Evolutionary conservation across 306 rosid genomes (phyloP), one percentile per base, ranked within the genome.

Genomic region (Clitoria ternatea): DNA sequence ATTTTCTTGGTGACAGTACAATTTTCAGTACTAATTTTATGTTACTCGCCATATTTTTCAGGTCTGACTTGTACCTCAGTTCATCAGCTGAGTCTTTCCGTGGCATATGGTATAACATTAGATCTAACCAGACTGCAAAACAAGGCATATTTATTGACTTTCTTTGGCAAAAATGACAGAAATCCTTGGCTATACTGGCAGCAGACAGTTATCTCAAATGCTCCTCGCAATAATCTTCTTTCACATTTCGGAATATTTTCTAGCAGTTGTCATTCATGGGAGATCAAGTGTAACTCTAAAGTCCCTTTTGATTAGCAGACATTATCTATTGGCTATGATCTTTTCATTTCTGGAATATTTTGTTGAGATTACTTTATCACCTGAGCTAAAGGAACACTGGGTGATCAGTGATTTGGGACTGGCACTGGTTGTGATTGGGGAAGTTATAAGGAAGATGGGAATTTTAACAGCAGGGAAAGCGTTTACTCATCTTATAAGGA

Each of bases 401-500:
- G 77, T 82, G 79, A 13, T 92, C 62, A 88, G 91, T 80, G 27
- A 85, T 72, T 37, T 67, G 20, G 98, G 98, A 29, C 84, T 92
- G 47, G 72, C 80, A 19, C 36, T 88, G 85, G 83, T 92, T 66
- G 61, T 88, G 40, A 61, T 81, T 10, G 98, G 98, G 23, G 98
- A 92, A 81, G 72, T 84, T 67, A 24, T 90, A 10, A 82, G 98
- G 72, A 93, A 85, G 78, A 12, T 77, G 75, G 92, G 90, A 29
- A 83, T 93, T 50, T 44, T 90, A 59, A 90, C 98, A 1, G 98
- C 97, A 42, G 88, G 96, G 61, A 73, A 35, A 55, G 69, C 92
- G 18, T 93, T 93, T 81, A 93, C 97, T 17, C 98, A 93, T 83
- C 77, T 87, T 39, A 93, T 93, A 40, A 84, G 81, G 83, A 64